These are phyloP conservation scores for Ziziphus jujuba DNA, from an alignment of 306 rosid species.

Conservation along the genomic window DNA sequence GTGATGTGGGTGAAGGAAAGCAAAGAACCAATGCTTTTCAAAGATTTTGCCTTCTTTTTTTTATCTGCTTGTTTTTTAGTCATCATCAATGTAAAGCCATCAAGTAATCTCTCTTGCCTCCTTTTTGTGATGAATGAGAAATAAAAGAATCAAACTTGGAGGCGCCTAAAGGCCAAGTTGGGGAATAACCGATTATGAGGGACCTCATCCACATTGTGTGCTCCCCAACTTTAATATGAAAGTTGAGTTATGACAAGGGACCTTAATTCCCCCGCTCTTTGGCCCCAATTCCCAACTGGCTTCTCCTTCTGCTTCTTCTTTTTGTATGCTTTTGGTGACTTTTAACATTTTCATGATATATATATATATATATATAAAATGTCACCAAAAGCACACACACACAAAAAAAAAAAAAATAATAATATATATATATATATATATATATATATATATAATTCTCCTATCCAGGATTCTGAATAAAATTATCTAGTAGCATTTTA, in stretches of 20 bases:
- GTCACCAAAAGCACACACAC: too few relatives aligned
- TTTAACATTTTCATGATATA: too few relatives aligned
- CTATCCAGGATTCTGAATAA: too few relatives aligned
- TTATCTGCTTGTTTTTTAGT: conserved; percentile 3
- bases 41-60: not conserved
- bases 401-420: too few relatives aligned
- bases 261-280: not conserved
- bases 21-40: conserved; percentile 49
- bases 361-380: too few relatives aligned
- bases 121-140: conserved; percentile 13
- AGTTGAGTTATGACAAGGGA: conserved; percentile 2
- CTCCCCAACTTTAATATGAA: not conserved
- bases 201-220: conserved; percentile 11
- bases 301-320: not conserved
- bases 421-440: too few relatives aligned
- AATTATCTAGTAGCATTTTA: too few relatives aligned
- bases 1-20: conserved; percentile 33
- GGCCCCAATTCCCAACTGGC: conserved; percentile 17
- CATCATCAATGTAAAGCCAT: not conserved
- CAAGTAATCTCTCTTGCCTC: conserved; percentile 28
- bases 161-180: conserved; percentile 16
- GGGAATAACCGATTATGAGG: not conserved
- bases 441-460: too few relatives aligned
- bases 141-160: conserved; percentile 24
- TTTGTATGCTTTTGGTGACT: not conserved